These are phyloP conservation scores for Eucalyptus rudis DNA, from an alignment of 345 rosid species.

Conservation along the genomic window DNA sequence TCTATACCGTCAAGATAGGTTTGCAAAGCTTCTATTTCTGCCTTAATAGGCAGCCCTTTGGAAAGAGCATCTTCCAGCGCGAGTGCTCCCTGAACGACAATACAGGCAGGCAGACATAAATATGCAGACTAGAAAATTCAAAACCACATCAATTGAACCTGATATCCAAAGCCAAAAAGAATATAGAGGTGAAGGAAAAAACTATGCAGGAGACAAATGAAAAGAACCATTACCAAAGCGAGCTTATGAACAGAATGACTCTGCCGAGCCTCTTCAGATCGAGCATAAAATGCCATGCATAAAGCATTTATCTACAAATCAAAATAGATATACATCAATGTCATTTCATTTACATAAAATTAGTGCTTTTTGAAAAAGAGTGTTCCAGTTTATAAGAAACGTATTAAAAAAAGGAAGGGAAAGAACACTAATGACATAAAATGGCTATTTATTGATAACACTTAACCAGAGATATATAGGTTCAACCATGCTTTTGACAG, in stretches of 20 bases:
- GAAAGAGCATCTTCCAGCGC: constrained; percentile 88
- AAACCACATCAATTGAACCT: not conserved
- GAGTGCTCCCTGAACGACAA: constrained; percentile 56
- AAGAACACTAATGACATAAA: not conserved
- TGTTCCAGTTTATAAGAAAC: not conserved
- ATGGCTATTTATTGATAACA: not conserved
- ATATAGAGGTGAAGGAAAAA: not conserved
- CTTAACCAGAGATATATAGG: not conserved
- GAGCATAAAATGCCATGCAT: constrained; percentile 92
- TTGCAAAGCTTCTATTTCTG: constrained; percentile 59
- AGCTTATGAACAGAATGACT: constrained; percentile 94
- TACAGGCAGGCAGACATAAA: not conserved
- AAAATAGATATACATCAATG: not conserved
- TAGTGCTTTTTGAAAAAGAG: not conserved
- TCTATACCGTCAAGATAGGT: constrained; percentile 52
- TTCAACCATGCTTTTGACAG: not conserved
- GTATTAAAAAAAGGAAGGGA: not conserved
- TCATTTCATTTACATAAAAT: not conserved
- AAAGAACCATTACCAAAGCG: constrained; percentile 49
- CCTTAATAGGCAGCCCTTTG: constrained; percentile 74
- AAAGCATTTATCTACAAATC: constrained; percentile 66
- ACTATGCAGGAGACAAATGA: not conserved
- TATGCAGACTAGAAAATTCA: not conserved
- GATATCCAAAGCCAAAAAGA: not conserved
- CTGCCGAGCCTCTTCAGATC: constrained; percentile 87